Evolutionary conservation across 192 early-diverging fungal genomes (phyloP).

Genomic region (Phlyctochytrium arcticum): DNA sequence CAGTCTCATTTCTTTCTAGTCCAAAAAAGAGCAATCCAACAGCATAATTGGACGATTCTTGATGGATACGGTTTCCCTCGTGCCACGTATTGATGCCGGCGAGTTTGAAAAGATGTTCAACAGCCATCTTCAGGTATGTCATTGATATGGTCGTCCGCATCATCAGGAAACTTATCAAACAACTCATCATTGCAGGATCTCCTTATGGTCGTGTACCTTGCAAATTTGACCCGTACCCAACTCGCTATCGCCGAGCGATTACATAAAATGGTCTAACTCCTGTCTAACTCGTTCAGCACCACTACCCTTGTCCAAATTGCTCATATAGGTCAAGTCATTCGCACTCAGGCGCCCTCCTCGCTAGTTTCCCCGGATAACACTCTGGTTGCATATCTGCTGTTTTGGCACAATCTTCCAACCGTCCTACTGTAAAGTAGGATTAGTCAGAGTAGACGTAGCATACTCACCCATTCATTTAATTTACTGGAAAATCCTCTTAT

Average conservation of each 20-base stretch:
- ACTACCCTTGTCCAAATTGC: no score
- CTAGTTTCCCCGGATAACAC: no score
- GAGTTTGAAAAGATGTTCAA: conserved; percentile 93
- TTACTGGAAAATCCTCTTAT: no score
- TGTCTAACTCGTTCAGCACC: no score
- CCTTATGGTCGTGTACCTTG: conserved; percentile 92
- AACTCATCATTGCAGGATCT: conserved; percentile 63
- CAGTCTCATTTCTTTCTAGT: not conserved
- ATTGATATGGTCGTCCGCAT: not conserved
- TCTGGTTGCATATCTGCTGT: no score
- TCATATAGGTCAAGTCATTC: no score
- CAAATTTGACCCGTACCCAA: conserved; percentile 93
- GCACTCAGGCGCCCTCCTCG: no score
- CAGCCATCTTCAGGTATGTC: conserved; percentile 67
- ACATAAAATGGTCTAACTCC: conserved; percentile 55
- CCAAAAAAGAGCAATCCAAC: conserved; percentile 43
- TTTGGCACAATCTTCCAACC: no score
- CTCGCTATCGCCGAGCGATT: conserved; percentile 89
- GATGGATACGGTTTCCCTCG: conserved; percentile 86
- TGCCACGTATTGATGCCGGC: conserved; percentile 78
- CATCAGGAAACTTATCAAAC: not conserved
- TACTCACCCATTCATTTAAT: no score
- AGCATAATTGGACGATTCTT: conserved; percentile 84
- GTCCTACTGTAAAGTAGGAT: no score
- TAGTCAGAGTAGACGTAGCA: no score